A percentile compares a stretch with the other conserved stretches of the same genome.
Conservation (phyloP, 306 rosid species). For the Dryas octopetala region DNA sequence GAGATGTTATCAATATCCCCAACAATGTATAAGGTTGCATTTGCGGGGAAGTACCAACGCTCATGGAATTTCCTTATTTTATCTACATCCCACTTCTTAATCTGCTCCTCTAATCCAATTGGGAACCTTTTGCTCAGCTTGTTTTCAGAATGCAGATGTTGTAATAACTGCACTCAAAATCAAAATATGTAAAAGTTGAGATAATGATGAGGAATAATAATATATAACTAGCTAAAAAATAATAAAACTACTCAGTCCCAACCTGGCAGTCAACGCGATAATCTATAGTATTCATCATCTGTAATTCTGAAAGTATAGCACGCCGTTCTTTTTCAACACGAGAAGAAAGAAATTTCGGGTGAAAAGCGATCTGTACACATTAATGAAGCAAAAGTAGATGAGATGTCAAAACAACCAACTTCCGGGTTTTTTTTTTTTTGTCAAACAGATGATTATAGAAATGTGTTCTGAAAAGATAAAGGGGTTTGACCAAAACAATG, state of each 20-base stretch:
- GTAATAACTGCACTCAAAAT: slow-evolving; percentile 67
- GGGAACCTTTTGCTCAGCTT: slow-evolving; percentile 99
- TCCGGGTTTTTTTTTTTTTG: slow-evolving; percentile 4
- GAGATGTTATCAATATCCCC: slow-evolving; percentile 89
- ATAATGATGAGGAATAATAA: slow-evolving; percentile 24
- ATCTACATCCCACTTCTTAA: slow-evolving; percentile 96
- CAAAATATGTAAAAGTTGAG: slow-evolving; percentile 21
- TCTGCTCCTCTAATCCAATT: slow-evolving; percentile 96
- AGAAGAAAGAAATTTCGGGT: slow-evolving; percentile 94
- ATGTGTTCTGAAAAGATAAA: slow-evolving; percentile 1
- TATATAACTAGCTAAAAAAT: slow-evolving; percentile 23
- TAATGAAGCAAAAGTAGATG: slow-evolving; percentile 32
- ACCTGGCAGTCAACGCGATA: slow-evolving; percentile 99
- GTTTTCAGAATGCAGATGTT: slow-evolving; percentile 98
- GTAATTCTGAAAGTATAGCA: slow-evolving; percentile 96
- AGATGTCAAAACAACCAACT: slow-evolving; percentile 23
- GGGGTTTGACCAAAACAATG: neutral
- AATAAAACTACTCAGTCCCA: slow-evolving; percentile 22
- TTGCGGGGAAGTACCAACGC: slow-evolving; percentile 99
- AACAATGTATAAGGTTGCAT: slow-evolving; percentile 93
- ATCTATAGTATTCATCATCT: slow-evolving; percentile 99
- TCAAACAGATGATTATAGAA: slow-evolving; percentile 4
- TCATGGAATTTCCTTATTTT: slow-evolving; percentile 97
- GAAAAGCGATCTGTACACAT: slow-evolving; percentile 82
- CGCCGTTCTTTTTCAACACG: slow-evolving; percentile 97